Evolutionary conservation across 306 rosid species (phyloP).

Genomic region (Myrica gale): DNA sequence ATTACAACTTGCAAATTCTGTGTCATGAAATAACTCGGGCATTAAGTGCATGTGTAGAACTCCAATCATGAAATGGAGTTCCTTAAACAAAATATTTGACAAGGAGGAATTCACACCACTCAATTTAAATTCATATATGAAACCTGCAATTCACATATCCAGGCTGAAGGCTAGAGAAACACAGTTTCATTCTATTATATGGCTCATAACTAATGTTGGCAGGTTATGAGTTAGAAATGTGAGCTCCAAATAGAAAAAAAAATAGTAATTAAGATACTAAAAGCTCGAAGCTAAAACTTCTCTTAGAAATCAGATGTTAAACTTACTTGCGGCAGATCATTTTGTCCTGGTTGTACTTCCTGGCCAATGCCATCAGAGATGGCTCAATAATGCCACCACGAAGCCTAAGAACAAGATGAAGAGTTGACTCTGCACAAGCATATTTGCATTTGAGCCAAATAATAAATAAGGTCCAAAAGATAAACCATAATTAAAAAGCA

Average conservation of each 20-base stretch:
- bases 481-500: not conserved
- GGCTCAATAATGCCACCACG: conserved; percentile 99
- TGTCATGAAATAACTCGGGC: not conserved
- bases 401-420: conserved; percentile 97
- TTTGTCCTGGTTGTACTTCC: conserved; percentile 94
- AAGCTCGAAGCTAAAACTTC: not conserved
- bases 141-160: not conserved
- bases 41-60: too few relatives aligned
- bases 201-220: not conserved
- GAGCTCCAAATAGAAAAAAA: not conserved
- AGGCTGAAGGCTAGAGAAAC: not conserved
- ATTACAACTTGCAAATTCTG: not conserved
- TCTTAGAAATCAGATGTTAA: not conserved
- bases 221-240: not conserved
- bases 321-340: conserved; percentile 97
- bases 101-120: not conserved
- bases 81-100: not conserved
- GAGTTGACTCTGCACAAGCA: conserved; percentile 72
- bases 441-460: not conserved
- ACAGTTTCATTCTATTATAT: not conserved
- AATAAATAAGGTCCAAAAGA: not conserved
- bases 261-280: not conserved
- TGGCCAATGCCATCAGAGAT: conserved; percentile 93
- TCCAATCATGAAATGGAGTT: not conserved
- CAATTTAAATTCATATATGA: not conserved